phyloP scores from a whole-genome alignment of 768 basidiomycete species.

The Serendipita vermifera region DNA sequence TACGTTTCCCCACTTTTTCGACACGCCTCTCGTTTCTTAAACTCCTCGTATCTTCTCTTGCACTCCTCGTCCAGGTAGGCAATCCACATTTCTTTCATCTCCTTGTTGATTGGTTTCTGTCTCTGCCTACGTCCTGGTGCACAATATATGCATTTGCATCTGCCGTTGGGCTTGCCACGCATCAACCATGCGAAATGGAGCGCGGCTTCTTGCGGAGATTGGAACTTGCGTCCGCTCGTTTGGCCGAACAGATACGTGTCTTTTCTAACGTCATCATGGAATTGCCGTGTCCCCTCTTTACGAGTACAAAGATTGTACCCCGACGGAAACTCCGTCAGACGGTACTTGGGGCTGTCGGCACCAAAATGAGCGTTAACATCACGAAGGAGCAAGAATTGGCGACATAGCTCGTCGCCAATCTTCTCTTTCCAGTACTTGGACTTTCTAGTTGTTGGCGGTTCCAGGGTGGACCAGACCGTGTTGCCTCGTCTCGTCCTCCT shows the following conservation, averaged over 20 bases:
- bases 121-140: not conserved
- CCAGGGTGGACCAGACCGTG: not conserved
- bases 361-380: too few relatives aligned
- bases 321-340: not conserved
- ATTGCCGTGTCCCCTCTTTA: not conserved
- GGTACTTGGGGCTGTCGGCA: not conserved
- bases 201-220: not conserved
- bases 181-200: conserved; percentile 5
- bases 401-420: not conserved
- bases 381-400: conserved; percentile 1
- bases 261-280: conserved; percentile 2
- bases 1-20: too few relatives aligned
- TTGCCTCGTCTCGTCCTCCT: not conserved
- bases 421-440: not conserved
- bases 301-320: not conserved
- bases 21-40: too few relatives aligned
- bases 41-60: too few relatives aligned
- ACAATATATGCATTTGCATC: conserved; percentile 5
- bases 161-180: not conserved
- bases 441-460: not conserved
- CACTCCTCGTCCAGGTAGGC: not conserved
- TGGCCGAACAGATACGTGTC: too few relatives aligned
- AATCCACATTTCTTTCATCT: not conserved
- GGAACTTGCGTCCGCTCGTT: not conserved
- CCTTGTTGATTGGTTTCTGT: not conserved